Evolutionary conservation across 768 basidiomycete species (phyloP).

Genomic region (Vararia minispora): DNA sequence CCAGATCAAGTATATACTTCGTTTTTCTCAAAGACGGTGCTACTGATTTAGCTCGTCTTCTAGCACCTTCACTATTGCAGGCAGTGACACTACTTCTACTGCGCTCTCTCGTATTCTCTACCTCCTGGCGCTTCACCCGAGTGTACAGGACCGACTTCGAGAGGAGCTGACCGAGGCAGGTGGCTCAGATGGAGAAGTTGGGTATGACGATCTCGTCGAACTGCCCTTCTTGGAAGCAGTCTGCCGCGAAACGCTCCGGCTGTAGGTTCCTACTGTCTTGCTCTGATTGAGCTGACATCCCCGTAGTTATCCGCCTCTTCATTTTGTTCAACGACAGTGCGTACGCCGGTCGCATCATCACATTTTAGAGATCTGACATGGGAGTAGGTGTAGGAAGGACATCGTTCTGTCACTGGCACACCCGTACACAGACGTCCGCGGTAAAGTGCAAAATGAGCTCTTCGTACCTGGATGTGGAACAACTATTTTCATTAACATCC

Average conservation of each 20-base stretch:
- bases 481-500: conserved; percentile 3
- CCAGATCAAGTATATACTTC: conserved; percentile 17
- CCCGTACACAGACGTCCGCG: not conserved
- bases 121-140: conserved; percentile 16
- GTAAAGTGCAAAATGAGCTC: not conserved
- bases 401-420: not conserved
- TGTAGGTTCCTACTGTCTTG: not conserved
- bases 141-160: conserved; percentile 19
- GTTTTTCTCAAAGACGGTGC: not conserved
- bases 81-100: conserved; percentile 20
- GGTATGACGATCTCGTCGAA: not conserved
- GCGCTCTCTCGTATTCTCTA: conserved; percentile 19
- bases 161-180: conserved; percentile 15
- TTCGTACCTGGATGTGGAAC: not conserved
- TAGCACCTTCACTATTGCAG: conserved; percentile 11
- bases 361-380: not conserved
- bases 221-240: not conserved
- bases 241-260: conserved; percentile 1
- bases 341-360: not conserved
- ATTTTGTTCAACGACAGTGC: not conserved
- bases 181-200: conserved; percentile 1
- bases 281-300: not conserved
- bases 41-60: not conserved
- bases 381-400: not conserved
- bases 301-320: conserved; percentile 3